Base-by-base conservation (phyloP, 306 rosid genomes). In the Argentina anserina region DNA sequence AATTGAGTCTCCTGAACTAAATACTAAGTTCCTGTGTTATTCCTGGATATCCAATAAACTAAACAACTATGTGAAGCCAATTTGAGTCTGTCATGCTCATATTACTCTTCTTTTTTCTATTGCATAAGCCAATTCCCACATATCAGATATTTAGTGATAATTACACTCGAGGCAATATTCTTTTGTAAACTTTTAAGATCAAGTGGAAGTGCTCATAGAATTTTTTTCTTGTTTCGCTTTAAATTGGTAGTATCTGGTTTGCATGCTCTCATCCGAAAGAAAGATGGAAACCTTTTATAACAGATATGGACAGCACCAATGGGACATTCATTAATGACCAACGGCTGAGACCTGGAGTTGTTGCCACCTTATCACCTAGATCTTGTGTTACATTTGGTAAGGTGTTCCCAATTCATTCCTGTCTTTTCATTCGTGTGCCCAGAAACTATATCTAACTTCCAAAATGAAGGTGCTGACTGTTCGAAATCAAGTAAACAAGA, bases 301-400 rank as follows among this genome's bases (percentile, higher is more conserved):
- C 88, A 58, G 98, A 93, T 82, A 86, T 93, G 78, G 96, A 88
- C 70, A 93, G 97, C 90, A 93, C 97, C 46, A 93, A 93, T 72
- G 98, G 98, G 41, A 93, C 98, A 42, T 93, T 85, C 79, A 75
- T 93, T 25, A 77, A 86, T 70, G 96, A 89, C n/a, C 85, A 69
- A 81, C 72, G 92, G 68, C 83, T 93, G 70, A 84, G 66, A 68
- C 91, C 97, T 37, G 96, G 98, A 78, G 94, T 82, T 23, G 85
- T 75, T 75, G 75, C 89, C 68, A 43, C 80, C 41, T 79, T 74
- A 37, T 74, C 89, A 65, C 56, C 96, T 39, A 96, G 98, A 71
- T 89, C 85, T 71, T 63, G 34, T 61, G 73, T 93, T 78, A 85
- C 81, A 69, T 93, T 93, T 82, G 98, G 98, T 93, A 90, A n/a